A percentile compares a stretch with the other conserved stretches of the same genome.
Evolutionary conservation across 2,329 filamentous ascomycete genomes (phyloP).

Genomic region (Claviceps paspali): DNA sequence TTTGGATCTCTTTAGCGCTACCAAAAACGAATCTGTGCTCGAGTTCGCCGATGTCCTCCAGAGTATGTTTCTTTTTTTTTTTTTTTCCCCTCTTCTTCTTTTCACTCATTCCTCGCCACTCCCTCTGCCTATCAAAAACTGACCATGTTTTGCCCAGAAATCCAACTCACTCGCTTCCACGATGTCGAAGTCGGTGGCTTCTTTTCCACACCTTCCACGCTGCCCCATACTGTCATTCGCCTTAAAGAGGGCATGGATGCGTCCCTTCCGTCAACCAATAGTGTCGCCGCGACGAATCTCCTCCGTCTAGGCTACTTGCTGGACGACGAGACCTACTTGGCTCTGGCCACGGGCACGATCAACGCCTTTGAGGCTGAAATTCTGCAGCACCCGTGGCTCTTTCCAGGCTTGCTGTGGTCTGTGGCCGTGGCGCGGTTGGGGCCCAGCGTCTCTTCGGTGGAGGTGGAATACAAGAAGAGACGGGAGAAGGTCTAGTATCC

Average conservation of each 20-base stretch:
- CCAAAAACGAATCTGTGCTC: slow-evolving; percentile 59
- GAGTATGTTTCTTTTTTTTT: slow-evolving; percentile 35
- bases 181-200: slow-evolving; percentile 52
- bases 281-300: slow-evolving; percentile 73
- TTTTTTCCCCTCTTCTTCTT: too few species aligned
- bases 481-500: slow-evolving; percentile 6
- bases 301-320: slow-evolving; percentile 62
- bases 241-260: slow-evolving; percentile 95
- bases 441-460: slow-evolving; percentile 26
- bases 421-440: slow-evolving; percentile 65
- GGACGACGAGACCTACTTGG: slow-evolving; percentile 46
- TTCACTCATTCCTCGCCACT: too few species aligned
- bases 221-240: slow-evolving; percentile 61
- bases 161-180: slow-evolving; percentile 65
- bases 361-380: slow-evolving; percentile 83
- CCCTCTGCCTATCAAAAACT: too few species aligned
- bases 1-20: slow-evolving; percentile 71
- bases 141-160: too few species aligned
- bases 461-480: slow-evolving; percentile 11
- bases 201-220: slow-evolving; percentile 51
- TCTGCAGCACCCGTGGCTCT: slow-evolving; percentile 84
- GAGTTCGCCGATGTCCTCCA: slow-evolving; percentile 73
- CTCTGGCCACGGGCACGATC: slow-evolving; percentile 56
- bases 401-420: slow-evolving; percentile 61
- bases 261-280: slow-evolving; percentile 79